A percentile compares a stretch with the other conserved stretches of the same genome.
phyloP scores from a whole-genome alignment of 2,329 filamentous ascomycete genomes.

The Bipolaris sorokiniana region DNA sequence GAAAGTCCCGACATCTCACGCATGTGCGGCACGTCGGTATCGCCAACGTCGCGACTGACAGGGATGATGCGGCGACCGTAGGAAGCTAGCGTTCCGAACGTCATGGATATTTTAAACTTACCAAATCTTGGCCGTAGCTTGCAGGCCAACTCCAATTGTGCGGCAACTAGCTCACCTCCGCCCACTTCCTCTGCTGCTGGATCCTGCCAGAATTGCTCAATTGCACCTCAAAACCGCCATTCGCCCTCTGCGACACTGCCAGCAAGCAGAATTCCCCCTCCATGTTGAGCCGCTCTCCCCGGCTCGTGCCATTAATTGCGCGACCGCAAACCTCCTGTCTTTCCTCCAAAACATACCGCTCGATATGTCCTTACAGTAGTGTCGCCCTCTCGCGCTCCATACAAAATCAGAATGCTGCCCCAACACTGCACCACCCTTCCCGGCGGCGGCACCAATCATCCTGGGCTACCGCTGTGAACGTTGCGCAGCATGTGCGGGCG shows the following conservation, averaged over 20 bases:
- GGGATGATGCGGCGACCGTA: conserved; percentile 7
- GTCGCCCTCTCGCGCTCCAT: conserved; percentile 10
- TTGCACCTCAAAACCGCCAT: conserved; percentile 24
- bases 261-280: conserved; percentile 6
- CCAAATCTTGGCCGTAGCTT: conserved; percentile 18
- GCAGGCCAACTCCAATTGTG: conserved; percentile 10
- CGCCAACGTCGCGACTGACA: conserved; percentile 3
- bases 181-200: conserved; percentile 8
- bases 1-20: not conserved
- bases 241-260: not conserved
- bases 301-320: conserved; percentile 43
- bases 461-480: conserved; percentile 74
- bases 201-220: conserved; percentile 27
- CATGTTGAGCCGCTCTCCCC: conserved; percentile 47
- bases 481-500: conserved; percentile 72
- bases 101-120: conserved; percentile 16
- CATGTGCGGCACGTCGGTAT: not conserved
- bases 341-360: conserved; percentile 24
- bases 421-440: conserved; percentile 47
- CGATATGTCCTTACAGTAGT: conserved; percentile 33
- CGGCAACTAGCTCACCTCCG: conserved; percentile 7
- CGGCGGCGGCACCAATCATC: conserved; percentile 64
- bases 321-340: conserved; percentile 26
- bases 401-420: conserved; percentile 16
- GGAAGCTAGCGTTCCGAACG: conserved; percentile 15